These are phyloP conservation scores for Cutaneotrichosporon sp. DNA, from an alignment of 1,284 basidiomycete genomes.

Conservation along the genomic window DNA sequence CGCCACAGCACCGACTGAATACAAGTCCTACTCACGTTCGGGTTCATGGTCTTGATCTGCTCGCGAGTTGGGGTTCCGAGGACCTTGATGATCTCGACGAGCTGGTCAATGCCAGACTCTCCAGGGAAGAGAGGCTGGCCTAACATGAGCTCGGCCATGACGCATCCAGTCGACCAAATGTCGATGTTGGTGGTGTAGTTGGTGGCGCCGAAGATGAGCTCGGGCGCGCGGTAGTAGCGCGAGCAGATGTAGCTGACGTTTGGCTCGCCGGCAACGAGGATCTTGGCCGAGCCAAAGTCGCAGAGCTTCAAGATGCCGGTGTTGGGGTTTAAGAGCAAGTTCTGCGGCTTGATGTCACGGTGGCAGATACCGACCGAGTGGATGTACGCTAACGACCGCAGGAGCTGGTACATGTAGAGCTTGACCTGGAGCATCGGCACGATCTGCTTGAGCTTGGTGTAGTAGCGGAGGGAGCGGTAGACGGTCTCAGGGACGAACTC, in stretches of 20 bases:
- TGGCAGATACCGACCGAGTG: constrained; percentile 69
- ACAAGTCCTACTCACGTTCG: constrained; percentile 63
- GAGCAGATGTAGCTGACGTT: constrained; percentile 99
- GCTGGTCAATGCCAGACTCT: constrained; percentile 99
- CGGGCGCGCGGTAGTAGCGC: constrained; percentile 97
- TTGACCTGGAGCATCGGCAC: constrained; percentile 99
- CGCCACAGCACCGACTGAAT: neutral
- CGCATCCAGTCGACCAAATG: constrained; percentile 99
- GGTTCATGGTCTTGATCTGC: constrained; percentile 99
- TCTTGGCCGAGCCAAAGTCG: constrained; percentile 99
- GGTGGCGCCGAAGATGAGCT: constrained; percentile 98
- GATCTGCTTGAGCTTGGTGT: constrained; percentile 98
- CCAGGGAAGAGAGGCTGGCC: constrained; percentile 98
- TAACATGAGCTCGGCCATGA: constrained; percentile 99
- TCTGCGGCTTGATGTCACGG: constrained; percentile 99
- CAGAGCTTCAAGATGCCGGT: constrained; percentile 97
- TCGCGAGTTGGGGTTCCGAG: constrained; percentile 96
- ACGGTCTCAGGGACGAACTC: constrained; percentile 99
- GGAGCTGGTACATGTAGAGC: constrained; percentile 66
- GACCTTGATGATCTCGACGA: constrained; percentile 99
- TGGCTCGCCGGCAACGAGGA: constrained; percentile 94
- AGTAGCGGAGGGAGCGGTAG: constrained; percentile 97
- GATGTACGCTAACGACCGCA: constrained; percentile 59
- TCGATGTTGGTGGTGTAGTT: constrained; percentile 99
- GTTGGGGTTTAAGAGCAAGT: constrained; percentile 92